phyloP scores from a whole-genome alignment of 805 yeast species.

The Lipomyces orientalis region DNA sequence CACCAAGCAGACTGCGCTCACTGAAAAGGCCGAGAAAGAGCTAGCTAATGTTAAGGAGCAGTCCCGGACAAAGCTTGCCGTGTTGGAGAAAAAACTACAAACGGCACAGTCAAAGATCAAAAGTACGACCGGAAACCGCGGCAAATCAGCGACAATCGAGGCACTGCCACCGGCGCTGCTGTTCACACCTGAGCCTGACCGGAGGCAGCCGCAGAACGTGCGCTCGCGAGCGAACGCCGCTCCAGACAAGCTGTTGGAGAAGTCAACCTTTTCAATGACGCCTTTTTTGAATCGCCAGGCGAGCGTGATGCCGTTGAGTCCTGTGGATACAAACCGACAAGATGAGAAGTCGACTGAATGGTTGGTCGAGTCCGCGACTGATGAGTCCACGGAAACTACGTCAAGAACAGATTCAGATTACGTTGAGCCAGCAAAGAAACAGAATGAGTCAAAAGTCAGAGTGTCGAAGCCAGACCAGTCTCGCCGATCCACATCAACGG shows the following conservation, averaged over 20 bases:
- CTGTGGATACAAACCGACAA: slow-evolving; percentile 18
- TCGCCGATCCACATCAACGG: slow-evolving; percentile 2
- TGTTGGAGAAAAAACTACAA: slow-evolving; percentile 27
- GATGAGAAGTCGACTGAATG: not conserved
- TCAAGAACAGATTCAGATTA: not conserved
- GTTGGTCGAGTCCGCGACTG: not conserved
- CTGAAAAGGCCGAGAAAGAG: slow-evolving; percentile 26
- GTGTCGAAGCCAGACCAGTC: not conserved
- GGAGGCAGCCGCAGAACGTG: not conserved
- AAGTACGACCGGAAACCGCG: slow-evolving; percentile 7
- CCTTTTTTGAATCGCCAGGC: slow-evolving; percentile 27
- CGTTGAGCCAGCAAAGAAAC: not conserved
- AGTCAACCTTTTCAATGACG: slow-evolving; percentile 33
- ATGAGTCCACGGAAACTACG: not conserved
- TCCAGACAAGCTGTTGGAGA: slow-evolving; percentile 21
- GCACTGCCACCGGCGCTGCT: slow-evolving; percentile 14
- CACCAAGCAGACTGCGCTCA: slow-evolving; percentile 15
- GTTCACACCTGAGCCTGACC: slow-evolving; percentile 27
- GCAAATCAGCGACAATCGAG: slow-evolving; percentile 5
- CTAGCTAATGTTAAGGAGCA: slow-evolving; percentile 21
- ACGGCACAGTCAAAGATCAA: slow-evolving; percentile 21
- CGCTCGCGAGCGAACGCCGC: not conserved
- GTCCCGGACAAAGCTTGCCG: slow-evolving; percentile 13
- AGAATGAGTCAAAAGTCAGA: not conserved
- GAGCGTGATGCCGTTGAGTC: slow-evolving; percentile 17